phyloP scores from a whole-genome alignment of 208 protist species.

The Leishmania gerbilli region DNA sequence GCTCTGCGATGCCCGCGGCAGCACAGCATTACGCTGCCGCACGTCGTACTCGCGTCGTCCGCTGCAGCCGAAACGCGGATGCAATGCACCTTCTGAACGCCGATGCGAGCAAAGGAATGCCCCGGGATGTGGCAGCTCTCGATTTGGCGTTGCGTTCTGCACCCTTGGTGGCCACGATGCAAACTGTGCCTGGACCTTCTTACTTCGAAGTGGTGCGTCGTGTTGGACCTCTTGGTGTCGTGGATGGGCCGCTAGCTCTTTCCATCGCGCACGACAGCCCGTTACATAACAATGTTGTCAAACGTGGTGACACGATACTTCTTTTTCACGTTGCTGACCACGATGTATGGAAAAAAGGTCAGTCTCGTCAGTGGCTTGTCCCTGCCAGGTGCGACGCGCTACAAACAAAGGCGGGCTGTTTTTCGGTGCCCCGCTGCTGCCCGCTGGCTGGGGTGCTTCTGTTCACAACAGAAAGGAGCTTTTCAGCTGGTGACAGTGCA shows the following conservation, averaged over 20 bases:
- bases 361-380: neutral
- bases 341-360: neutral
- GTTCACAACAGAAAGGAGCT: neutral
- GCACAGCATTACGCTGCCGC: neutral
- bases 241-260: neutral
- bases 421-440: neutral
- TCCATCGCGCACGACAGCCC: neutral
- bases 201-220: slow-evolving; percentile 10
- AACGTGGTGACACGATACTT: neutral
- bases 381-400: neutral
- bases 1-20: too few species aligned
- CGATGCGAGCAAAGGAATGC: neutral
- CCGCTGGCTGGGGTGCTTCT: neutral
- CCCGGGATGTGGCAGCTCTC: neutral
- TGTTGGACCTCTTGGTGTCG: neutral
- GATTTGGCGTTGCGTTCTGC: neutral
- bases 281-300: slow-evolving; percentile 3
- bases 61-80: slow-evolving; percentile 2
- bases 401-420: neutral
- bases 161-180: neutral
- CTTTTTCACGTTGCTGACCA: neutral
- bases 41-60: slow-evolving; percentile 1
- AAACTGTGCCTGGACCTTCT: neutral
- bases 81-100: neutral
- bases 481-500: neutral